Base-by-base conservation (phyloP, 345 rosid species). In the Lenwebbia sp. region DNA sequence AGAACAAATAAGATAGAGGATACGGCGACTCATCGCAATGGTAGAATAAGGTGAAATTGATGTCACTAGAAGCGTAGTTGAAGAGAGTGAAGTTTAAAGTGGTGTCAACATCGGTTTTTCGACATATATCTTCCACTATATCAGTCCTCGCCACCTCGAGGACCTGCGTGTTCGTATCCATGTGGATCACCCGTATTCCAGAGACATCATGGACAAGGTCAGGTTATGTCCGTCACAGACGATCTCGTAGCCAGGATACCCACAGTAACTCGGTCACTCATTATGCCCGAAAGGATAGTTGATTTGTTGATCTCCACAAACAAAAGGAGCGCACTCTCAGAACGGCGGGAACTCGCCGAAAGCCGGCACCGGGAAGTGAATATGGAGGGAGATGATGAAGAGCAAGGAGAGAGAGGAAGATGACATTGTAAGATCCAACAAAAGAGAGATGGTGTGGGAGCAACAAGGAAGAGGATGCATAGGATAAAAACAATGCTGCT, bases 221-320 rank as follows among this genome's bases (percentile, higher is more conserved):
- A 4, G 40, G 22, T 0, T 6, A 28, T 1, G 0, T 3, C 40
- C 21, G 1, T 62, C 40, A 14, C 22, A 62, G 21, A 3, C 21
- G 19, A 62, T 40, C 22, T 28, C 22, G 5, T 6, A 62, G 0
- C 5, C 74, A 28, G 22, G 74, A 62, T 28, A 28, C 5, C 74
- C 74, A 28, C 22, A 14, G 5, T 0, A 7, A 1, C 21, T 28
- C 14, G 2, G 40, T 28, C 7, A 37, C 22, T 0, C 0, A 0
- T 0, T 3, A 3, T 14, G 40, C 21, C 5, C 28, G 22, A 62
- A 62, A 14, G 74, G 74, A 62, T 62, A 62, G 21, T 40, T 62
- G 2, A 62, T 62, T 28, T 8, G 21, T 6, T 14, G 19, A 28
- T 0, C 0, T 62, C 74, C 74, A 9, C 74, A 62, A 14, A 13